These are phyloP conservation scores for Stephanodiscus minutulus DNA, from an alignment of 108 stramenopile genomes.

Conservation along the genomic window DNA sequence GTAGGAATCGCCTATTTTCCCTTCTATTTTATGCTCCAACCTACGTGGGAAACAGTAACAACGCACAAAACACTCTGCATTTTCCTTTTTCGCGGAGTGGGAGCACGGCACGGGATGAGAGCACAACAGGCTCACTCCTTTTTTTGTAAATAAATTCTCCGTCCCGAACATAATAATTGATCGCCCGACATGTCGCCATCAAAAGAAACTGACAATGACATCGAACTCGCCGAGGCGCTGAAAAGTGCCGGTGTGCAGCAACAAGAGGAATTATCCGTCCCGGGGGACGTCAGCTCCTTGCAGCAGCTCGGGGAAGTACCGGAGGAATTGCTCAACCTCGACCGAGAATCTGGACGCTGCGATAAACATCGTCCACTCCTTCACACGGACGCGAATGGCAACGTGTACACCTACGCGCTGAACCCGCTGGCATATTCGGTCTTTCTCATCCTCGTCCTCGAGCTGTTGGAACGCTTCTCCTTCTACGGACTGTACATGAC, in stretches of 20 bases:
- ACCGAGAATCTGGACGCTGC: neutral
- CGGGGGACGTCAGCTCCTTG: conserved; percentile 26
- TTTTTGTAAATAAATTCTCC: neutral
- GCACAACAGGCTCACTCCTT: too few species aligned
- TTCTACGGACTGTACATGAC: conserved; percentile 55
- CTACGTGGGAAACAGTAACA: too few species aligned
- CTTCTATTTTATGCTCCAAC: too few species aligned
- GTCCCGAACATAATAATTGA: neutral
- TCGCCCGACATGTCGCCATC: too few species aligned
- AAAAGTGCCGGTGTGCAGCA: neutral
- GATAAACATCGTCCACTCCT: conserved; percentile 28
- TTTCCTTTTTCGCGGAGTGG: too few species aligned
- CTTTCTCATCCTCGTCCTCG: conserved; percentile 47
- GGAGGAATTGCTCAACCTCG: conserved; percentile 24
- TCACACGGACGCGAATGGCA: conserved; percentile 31
- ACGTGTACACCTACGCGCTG: conserved; percentile 41
- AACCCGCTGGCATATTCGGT: conserved; percentile 45
- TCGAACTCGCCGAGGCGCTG: conserved; percentile 6
- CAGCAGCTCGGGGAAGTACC: conserved; percentile 24
- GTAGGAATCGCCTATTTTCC: too few species aligned
- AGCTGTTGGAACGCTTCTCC: conserved; percentile 48
- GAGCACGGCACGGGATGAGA: too few species aligned
- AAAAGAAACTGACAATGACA: neutral
- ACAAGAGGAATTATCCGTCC: conserved; percentile 3
- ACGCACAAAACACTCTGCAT: too few species aligned